Base-by-base conservation (phyloP, 441 rosid species). In the Pelargonium cotyledonis region DNA sequence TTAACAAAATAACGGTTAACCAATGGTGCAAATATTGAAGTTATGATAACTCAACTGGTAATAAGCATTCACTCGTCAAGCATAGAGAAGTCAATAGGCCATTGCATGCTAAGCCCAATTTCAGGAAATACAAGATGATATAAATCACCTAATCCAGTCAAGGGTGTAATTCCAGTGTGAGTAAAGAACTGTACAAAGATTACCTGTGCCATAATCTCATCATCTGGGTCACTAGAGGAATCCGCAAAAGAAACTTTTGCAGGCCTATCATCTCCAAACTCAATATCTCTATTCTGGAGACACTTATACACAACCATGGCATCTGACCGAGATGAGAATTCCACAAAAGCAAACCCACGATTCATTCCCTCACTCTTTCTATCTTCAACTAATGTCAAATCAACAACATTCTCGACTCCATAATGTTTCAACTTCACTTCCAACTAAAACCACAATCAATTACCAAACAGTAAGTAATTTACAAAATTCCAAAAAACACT, bases 201-300 rank as follows among this genome's bases (percentile, higher is more conserved):
- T 89, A 93, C 98, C 95, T 93, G 96, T 68, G 97, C 85, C 98
- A 93, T 93, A 62, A 93, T 84, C 79, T 91, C 97, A 80, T 89
- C 99, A 47, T 92, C 92, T 8, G 92, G 89, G 76, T 88, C 97
- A 72, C 88, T 86, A 84, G 87, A 89, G 70, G 99, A 91, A 83
- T 94, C 96, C 51, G 97, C 90, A 87, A 94, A 91, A 67, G 96
- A 87, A 75, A 94, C 91, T 88, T 91, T 94, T 26, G 96, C 96
- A 78, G 94, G 94, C 79, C 92, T 87, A 82, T 94, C 99, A 80
- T 87, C 89, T 77, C 99, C 99, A 77, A 94, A 89, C 57, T 86
- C 69, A 72, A 91, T 86, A 80, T 94, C 99, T 76, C 96, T 91
- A 76, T 86, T 82, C 75, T 84, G 90, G 80, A 94, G 97, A 68